Base-by-base conservation (phyloP, 768 basidiomycete genomes). In the Tylopilus vinaceipallidus region DNA sequence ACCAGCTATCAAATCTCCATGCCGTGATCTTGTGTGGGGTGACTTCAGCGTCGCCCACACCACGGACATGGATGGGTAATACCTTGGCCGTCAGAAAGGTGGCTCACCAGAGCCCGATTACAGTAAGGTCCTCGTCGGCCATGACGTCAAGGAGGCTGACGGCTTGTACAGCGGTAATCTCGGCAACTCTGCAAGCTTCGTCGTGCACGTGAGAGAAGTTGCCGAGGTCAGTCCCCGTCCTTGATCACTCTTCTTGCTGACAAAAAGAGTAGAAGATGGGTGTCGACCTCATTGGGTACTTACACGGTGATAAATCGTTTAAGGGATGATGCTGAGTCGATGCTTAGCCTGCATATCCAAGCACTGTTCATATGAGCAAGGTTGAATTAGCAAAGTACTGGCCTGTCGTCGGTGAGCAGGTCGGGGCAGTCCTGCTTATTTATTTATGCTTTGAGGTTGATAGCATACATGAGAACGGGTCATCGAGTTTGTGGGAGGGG, bases 41-140 rank as follows among this genome's bases (percentile, higher is more conserved):
- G 90, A 94, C 60, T 76, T 95, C 62, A 95, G 94, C 63, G 79
- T 94, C 59, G 76, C 94, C 40, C 83, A 86, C 59, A 94, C 91
- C 3, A 94, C 93, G 0, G 91, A 94, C 66, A 88, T 80, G 32
- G 84, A 88, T 70, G 81, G 86, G 22, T 86, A 85, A 86, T 71
- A 94, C 4, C 75, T 92, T 32, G 92, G 92, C 2, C 92, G 95
- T 70, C 88, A 90, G 58, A 86, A 91, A 59, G 14, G 71, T 3
- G 77, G 76, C 3, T 82, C 77, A 60, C 88, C 88, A 0, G 89
- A 92, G 58, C 87, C 88, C 0, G 83, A 86, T 62, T 90, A 87
- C 66, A 80, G 77, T 78, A 47, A 45, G 75, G 55, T 8, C 4
- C 19, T 40, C 40, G n/a, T n/a, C n/a, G n/a, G n/a, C n/a, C n/a